Evolutionary conservation across 305 asterid genomes (phyloP).

Genomic region (Galium porrigens): DNA sequence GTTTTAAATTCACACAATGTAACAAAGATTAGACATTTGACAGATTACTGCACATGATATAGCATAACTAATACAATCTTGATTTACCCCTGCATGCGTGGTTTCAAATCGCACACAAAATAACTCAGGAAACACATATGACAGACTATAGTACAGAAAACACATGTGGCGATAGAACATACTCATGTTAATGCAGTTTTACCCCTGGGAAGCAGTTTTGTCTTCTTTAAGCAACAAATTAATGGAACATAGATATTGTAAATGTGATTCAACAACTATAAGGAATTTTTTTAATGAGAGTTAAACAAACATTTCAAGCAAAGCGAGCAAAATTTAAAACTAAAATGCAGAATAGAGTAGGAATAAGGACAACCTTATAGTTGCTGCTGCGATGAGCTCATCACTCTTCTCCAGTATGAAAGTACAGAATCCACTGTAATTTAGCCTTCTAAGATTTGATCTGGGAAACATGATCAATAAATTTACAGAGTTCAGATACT

Average conservation of each 20-base stretch:
- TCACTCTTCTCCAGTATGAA: constrained; percentile 69
- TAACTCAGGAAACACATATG: neutral
- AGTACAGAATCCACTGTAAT: constrained; percentile 65
- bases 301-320: neutral
- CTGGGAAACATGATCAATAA: constrained; percentile 23
- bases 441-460: constrained; percentile 78
- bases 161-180: neutral
- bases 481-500: neutral
- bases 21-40: neutral
- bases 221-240: neutral
- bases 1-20: neutral
- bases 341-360: neutral
- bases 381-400: constrained; percentile 64
- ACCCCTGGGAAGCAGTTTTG: neutral
- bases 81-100: neutral
- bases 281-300: neutral
- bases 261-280: neutral
- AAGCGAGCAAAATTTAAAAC: neutral
- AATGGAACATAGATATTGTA: neutral
- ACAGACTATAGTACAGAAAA: neutral
- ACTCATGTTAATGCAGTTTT: neutral
- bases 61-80: neutral
- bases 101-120: neutral
- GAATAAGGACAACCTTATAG: constrained; percentile 51
- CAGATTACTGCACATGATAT: neutral